Evolutionary conservation across 2,329 filamentous ascomycete genomes (phyloP).

Genomic region (Sarocladium kiliense): DNA sequence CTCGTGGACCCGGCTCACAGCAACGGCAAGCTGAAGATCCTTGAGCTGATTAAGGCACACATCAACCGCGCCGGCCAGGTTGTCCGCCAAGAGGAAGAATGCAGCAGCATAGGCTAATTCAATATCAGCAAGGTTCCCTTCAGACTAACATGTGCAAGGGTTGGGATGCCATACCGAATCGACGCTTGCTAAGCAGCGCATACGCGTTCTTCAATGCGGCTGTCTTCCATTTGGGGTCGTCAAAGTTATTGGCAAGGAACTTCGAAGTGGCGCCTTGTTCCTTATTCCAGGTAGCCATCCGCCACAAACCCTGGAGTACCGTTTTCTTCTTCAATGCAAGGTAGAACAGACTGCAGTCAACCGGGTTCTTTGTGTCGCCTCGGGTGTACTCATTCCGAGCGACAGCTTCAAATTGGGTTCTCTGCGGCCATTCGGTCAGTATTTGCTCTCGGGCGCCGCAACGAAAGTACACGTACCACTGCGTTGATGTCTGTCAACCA

Average conservation of each 20-base stretch:
- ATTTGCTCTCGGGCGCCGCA: neutral
- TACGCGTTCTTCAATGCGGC: slow-evolving; percentile 95
- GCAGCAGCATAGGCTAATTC: slow-evolving; percentile 79
- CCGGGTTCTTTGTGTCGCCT: slow-evolving; percentile 78
- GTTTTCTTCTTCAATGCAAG: slow-evolving; percentile 87
- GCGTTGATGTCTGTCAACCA: slow-evolving; percentile 78
- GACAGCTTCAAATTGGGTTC: slow-evolving; percentile 77
- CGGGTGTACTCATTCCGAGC: slow-evolving; percentile 92
- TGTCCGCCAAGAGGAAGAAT: slow-evolving; percentile 88
- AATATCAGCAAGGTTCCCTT: slow-evolving; percentile 30
- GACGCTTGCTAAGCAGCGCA: slow-evolving; percentile 81
- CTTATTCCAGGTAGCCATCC: slow-evolving; percentile 84
- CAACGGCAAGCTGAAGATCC: slow-evolving; percentile 85
- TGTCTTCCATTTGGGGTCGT: slow-evolving; percentile 79
- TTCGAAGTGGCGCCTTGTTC: slow-evolving; percentile 78
- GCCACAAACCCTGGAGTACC: slow-evolving; percentile 86
- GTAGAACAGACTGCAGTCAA: slow-evolving; percentile 89
- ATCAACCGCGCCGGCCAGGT: slow-evolving; percentile 77
- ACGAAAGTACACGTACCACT: slow-evolving; percentile 51
- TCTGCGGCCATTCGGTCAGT: slow-evolving; percentile 22
- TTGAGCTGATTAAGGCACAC: slow-evolving; percentile 83
- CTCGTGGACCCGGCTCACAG: slow-evolving; percentile 82
- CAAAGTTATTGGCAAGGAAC: slow-evolving; percentile 86
- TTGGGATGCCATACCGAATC: slow-evolving; percentile 58
- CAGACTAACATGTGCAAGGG: neutral